phyloP scores from a whole-genome alignment of 495 filamentous ascomycete species.

The Tuber microsphaerosporum region DNA sequence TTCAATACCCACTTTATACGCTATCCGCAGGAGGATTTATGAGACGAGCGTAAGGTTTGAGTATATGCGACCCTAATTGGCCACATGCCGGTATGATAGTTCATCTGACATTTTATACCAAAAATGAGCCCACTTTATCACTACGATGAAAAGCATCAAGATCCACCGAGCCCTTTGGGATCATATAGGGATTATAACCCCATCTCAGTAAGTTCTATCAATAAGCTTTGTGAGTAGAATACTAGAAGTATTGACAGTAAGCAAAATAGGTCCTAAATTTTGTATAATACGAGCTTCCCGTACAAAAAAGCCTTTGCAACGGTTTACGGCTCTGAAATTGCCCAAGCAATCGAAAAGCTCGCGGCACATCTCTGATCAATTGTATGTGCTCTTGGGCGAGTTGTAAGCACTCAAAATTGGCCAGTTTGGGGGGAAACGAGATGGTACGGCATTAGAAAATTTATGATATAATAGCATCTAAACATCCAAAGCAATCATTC shows the following conservation, averaged over 20 bases:
- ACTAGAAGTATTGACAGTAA: not conserved
- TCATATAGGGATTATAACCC: not conserved
- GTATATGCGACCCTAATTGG: not conserved
- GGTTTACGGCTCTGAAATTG: too few species aligned
- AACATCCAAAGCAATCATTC: not conserved
- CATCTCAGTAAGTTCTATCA: not conserved
- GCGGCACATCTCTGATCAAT: not conserved
- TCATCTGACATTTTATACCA: not conserved
- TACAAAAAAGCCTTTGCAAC: not conserved
- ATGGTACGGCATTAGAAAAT: not conserved
- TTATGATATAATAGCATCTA: not conserved
- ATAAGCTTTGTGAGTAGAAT: not conserved
- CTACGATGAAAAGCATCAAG: not conserved
- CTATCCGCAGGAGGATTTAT: not conserved
- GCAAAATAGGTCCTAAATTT: not conserved
- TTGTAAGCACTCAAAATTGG: not conserved
- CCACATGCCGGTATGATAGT: too few species aligned
- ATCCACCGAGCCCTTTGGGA: not conserved
- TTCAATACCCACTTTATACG: too few species aligned
- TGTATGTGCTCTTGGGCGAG: not conserved
- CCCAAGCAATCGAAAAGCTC: too few species aligned
- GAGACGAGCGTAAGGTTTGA: too few species aligned
- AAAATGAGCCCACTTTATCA: not conserved
- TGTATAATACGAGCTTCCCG: not conserved
- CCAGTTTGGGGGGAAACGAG: not conserved